Evolutionary conservation across 768 basidiomycete species (phyloP).

Genomic region (Tulasnella sp.): DNA sequence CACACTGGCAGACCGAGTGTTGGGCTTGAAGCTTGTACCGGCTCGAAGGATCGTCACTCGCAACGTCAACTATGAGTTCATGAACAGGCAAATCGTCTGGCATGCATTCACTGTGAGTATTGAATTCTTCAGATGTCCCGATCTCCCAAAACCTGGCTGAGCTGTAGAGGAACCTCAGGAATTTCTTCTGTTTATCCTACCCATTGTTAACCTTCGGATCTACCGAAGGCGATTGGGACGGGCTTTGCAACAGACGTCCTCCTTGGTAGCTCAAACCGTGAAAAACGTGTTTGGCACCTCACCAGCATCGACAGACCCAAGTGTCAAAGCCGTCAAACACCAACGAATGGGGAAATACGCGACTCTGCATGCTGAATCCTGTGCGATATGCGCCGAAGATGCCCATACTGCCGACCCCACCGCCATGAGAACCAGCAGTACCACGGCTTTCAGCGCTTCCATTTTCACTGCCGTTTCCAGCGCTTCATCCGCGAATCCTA

Average conservation of each 20-base stretch:
- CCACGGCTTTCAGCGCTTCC: no score
- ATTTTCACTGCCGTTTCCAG: neutral
- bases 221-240: constrained; percentile 48
- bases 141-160: neutral
- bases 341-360: constrained; percentile 48
- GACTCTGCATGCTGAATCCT: constrained; percentile 60
- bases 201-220: constrained; percentile 61
- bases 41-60: constrained; percentile 56
- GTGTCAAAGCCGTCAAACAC: constrained; percentile 20
- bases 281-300: neutral
- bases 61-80: constrained; percentile 94
- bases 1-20: constrained; percentile 66
- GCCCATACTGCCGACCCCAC: constrained; percentile 33
- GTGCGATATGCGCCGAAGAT: constrained; percentile 83
- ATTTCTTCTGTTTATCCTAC: constrained; percentile 86
- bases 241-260: constrained; percentile 18
- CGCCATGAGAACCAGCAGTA: constrained; percentile 10
- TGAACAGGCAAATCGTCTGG: constrained; percentile 99
- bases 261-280: neutral
- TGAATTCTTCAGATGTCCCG: neutral
- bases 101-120: constrained; percentile 84
- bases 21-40: constrained; percentile 65
- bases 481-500: constrained; percentile 26
- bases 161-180: constrained; percentile 44
- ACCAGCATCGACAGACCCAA: no score